These are phyloP conservation scores for Pseudophaeomoniella oleicola DNA, from an alignment of 2,329 filamentous ascomycete genomes.

Conservation along the genomic window DNA sequence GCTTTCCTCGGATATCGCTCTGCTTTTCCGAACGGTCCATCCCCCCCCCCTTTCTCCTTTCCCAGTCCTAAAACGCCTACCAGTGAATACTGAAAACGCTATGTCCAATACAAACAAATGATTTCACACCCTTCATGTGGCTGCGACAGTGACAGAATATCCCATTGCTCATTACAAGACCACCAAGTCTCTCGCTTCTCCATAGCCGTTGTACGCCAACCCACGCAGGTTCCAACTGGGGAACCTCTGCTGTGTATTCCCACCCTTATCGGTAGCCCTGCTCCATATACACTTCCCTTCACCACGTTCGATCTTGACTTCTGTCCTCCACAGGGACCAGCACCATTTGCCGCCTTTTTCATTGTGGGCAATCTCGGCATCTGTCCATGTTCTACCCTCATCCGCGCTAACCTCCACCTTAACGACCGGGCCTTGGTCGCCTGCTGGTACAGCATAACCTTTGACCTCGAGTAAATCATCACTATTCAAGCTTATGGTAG, in stretches of 20 bases:
- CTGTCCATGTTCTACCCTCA: constrained; percentile 33
- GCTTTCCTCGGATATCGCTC: too few species aligned
- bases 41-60: too few species aligned
- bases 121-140: too few species aligned
- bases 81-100: too few species aligned
- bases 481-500: constrained; percentile 24
- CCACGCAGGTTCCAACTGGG: constrained; percentile 45
- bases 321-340: constrained; percentile 41
- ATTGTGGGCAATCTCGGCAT: constrained; percentile 24
- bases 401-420: constrained; percentile 39
- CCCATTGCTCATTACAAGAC: constrained; percentile 19
- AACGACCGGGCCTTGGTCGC: constrained; percentile 36
- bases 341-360: constrained; percentile 31
- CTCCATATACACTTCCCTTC: constrained; percentile 32
- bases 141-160: too few species aligned
- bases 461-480: constrained; percentile 31
- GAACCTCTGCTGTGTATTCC: constrained; percentile 32
- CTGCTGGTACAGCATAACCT: constrained; percentile 42
- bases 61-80: too few species aligned
- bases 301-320: constrained; percentile 26
- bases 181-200: constrained; percentile 35
- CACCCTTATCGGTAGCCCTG: constrained; percentile 37
- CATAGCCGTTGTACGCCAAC: constrained; percentile 46
- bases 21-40: too few species aligned
- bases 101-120: too few species aligned